Base-by-base conservation (phyloP, 2,329 filamentous ascomycete species). In the Cladosporium sp. region DNA sequence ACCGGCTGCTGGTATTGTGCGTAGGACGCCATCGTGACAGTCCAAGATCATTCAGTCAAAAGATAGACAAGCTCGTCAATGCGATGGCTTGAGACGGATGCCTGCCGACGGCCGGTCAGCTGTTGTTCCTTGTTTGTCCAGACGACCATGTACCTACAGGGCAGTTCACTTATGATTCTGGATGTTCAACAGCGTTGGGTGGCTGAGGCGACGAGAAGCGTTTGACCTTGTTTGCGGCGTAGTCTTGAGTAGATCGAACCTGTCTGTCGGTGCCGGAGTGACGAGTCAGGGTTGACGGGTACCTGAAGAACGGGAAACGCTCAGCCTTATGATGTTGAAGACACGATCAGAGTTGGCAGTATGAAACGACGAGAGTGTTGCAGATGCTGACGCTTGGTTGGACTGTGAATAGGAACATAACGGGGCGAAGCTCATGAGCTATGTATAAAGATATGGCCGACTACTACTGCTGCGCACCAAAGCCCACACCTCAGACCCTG, bases 21-120 rank as follows among this genome's bases (percentile, higher is more conserved):
- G 57, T 60, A 70, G 17, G 68, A 68, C 20, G 67, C 61, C 69
- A 71, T 71, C 3, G 40, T 55, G 42, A 35, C n/a, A 28, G 34
- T 35, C 40, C 19, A 36, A 12, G 52, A 35, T 37, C 52, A 55
- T 55, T 47, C 52, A 42, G 37, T 53, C 36, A 8, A 40, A 25
- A 32, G 19, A n/a, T 39, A 24, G 6, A n/a, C 34, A n/a, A 25
- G 22, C 42, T 25, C 24, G 22, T 17, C 22, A 28, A 22, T 24
- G 42, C n/a, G 15, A 19, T 45, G 22, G 15, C 12, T n/a, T 17
- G 25, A 34, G 39, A 35, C 20, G 17, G 10, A 28, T 28, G 13
- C 12, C 52, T 55, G 19, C 39, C 6, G 32, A 17, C 2, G 25
- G 17, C 20, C 20, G 12, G 40, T 55, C 34, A 55, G 28, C 32